Evolutionary conservation across 192 early-diverging fungal genomes (phyloP), one percentile per base, ranked within the genome.

Genomic region (Gigaspora rosea): DNA sequence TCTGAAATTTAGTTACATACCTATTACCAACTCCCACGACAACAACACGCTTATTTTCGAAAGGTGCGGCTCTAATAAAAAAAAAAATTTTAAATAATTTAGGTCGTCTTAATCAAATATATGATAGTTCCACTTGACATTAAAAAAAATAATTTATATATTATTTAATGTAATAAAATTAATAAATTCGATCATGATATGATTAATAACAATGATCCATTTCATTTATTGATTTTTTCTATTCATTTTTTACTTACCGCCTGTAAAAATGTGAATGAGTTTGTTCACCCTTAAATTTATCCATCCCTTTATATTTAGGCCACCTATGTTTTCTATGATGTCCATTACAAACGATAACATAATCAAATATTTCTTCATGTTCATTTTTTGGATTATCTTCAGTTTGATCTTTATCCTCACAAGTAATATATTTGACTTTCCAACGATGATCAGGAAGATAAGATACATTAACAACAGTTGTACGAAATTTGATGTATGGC

Each of bases 211-310:
- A 27, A 27, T 0, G 1, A 0, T 27, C 27, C 27, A 27, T 27
- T 27, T 27, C 1, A 27, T 27, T 27, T 27, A 27, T 0, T 27
- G 27, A 27, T 27, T 27, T 27, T n/a, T 0, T 7, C 7, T 41
- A 41, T 41, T 41, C 41, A 7, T 41, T 41, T 7, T 41, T 41
- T 41, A 41, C 85, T 79, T 77, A 84, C 85, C 85, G 78, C 52
- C 84, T 77, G 68, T 90, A 90, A 57, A 83, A 81, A 78, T 88
- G 87, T 1, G 88, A 91, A 76, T 91, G 90, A 46, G 86, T 51
- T 63, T 87, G 82, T 16, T 79, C 54, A 0, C 90, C 90, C 22
- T 77, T 80, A 72, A 83, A 89, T 9, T 70, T 72, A 1, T 86
- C 78, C 82, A 87, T 85, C 16, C 88, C 88, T 11, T 71, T 64